phyloP scores from a whole-genome alignment of 345 rosid genomes.

The Trapa bicornis region DNA sequence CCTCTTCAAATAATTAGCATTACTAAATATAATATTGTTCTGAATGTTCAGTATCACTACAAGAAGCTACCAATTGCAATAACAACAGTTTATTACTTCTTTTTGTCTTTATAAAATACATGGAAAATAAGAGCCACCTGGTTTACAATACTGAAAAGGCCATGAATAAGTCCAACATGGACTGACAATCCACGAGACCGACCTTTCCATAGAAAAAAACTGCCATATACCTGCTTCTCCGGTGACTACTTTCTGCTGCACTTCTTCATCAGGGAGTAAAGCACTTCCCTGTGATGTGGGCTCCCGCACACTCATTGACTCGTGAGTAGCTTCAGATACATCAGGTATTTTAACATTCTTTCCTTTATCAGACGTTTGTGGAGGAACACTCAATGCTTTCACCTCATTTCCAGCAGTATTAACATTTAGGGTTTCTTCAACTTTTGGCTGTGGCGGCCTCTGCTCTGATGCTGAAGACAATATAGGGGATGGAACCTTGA shows the following conservation, averaged over 20 bases:
- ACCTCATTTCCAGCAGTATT: slow-evolving; percentile 24
- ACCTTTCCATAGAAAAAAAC: not conserved
- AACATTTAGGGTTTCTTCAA: slow-evolving; percentile 26
- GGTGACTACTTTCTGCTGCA: slow-evolving; percentile 49
- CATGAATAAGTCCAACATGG: not conserved
- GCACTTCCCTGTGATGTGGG: slow-evolving; percentile 56
- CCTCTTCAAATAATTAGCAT: not conserved
- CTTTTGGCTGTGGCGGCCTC: slow-evolving; percentile 18
- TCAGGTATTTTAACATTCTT: slow-evolving; percentile 32
- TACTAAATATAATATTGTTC: not conserved
- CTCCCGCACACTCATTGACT: slow-evolving; percentile 62
- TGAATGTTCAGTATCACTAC: not conserved
- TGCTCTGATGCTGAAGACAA: slow-evolving; percentile 62
- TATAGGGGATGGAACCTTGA: slow-evolving; percentile 64
- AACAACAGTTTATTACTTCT: not conserved
- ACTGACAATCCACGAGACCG: not conserved
- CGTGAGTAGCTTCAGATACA: slow-evolving; percentile 54
- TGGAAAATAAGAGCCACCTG: not conserved
- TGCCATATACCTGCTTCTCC: slow-evolving; percentile 48
- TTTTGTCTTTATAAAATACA: not conserved
- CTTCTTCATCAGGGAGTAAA: slow-evolving; percentile 49
- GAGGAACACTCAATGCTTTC: slow-evolving; percentile 33
- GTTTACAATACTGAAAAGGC: not conserved
- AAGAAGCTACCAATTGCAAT: not conserved
- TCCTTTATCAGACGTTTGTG: slow-evolving; percentile 27